Evolutionary conservation across 257 asterid genomes (phyloP).

Genomic region (Pogostemon cablin): DNA sequence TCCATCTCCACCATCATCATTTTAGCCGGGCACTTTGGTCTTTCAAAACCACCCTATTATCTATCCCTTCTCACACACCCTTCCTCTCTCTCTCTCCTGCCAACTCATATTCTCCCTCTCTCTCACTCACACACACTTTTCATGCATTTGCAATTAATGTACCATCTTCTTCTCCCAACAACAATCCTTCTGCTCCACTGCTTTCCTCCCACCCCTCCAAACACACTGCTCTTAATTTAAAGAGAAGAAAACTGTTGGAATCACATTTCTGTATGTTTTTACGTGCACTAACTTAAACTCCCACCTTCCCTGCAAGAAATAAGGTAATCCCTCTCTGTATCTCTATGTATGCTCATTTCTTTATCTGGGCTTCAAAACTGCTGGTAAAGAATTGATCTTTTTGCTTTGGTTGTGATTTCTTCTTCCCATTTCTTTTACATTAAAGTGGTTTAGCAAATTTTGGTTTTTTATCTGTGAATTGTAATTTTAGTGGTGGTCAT

Average conservation of each 20-base stretch:
- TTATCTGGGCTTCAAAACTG: slow-evolving; percentile 22
- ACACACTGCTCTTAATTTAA: slow-evolving; percentile 26
- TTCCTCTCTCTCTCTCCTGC: neutral
- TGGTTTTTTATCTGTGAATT: slow-evolving; percentile 15
- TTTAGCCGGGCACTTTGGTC: slow-evolving; percentile 39
- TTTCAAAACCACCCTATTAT: slow-evolving; percentile 27
- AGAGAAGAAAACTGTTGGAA: slow-evolving; percentile 28
- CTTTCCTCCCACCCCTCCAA: slow-evolving; percentile 32
- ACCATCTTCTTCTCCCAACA: slow-evolving; percentile 43
- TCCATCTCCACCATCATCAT: slow-evolving; percentile 50
- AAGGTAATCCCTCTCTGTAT: slow-evolving; percentile 36
- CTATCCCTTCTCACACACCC: neutral
- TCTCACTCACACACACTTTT: slow-evolving; percentile 45
- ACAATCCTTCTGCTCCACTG: slow-evolving; percentile 43
- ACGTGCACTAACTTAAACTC: slow-evolving; percentile 25
- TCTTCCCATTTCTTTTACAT: slow-evolving; percentile 16
- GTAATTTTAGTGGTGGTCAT: slow-evolving; percentile 13
- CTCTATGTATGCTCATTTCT: slow-evolving; percentile 26
- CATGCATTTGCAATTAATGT: slow-evolving; percentile 73
- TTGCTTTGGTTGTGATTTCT: slow-evolving; percentile 27
- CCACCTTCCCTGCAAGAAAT: slow-evolving; percentile 25
- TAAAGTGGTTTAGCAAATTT: neutral
- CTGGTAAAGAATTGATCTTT: slow-evolving; percentile 40
- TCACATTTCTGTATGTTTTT: slow-evolving; percentile 16
- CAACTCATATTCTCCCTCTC: neutral